Percentiles rank a stretch among this genome's conserved stretches.
phyloP scores from a whole-genome alignment of 176 grass and related monocot genomes.

The Guadua angustifolia region DNA sequence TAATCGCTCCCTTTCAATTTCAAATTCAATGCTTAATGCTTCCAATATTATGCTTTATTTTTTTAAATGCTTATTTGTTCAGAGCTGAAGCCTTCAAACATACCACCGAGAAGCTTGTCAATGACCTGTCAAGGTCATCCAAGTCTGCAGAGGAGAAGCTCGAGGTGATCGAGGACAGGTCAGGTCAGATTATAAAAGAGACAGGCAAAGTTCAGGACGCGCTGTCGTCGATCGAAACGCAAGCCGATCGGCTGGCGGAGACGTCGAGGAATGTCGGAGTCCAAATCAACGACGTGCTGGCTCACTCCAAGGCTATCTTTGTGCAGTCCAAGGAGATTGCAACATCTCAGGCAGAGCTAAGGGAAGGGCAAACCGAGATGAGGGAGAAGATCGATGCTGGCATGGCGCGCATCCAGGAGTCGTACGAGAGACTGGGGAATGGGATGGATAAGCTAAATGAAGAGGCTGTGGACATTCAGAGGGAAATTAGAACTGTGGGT shows the following conservation, averaged over 20 bases:
- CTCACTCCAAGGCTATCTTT: constrained; percentile 54
- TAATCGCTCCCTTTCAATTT: not conserved
- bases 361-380: constrained; percentile 65
- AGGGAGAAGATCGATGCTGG: constrained; percentile 64
- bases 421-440: constrained; percentile 55
- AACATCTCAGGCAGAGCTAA: constrained; percentile 42
- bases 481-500: constrained; percentile 56
- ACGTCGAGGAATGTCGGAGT: constrained; percentile 39
- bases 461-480: constrained; percentile 60
- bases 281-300: constrained; percentile 59
- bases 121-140: constrained; percentile 63
- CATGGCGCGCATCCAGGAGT: constrained; percentile 55
- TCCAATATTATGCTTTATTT: not conserved
- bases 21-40: not conserved
- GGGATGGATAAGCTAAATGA: constrained; percentile 67
- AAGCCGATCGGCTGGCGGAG: constrained; percentile 44
- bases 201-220: constrained; percentile 54
- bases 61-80: not conserved
- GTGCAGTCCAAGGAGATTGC: constrained; percentile 67
- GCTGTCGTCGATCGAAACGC: constrained; percentile 52
- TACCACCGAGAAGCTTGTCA: constrained; percentile 71
- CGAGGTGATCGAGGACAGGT: constrained; percentile 61
- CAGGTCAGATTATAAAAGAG: constrained; percentile 65
- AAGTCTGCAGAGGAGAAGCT: constrained; percentile 75
- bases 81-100: constrained; percentile 91